Percentiles rank a stretch among this genome's conserved stretches.
Conservation (phyloP, 2,329 filamentous ascomycete genomes). For the Colletotrichum costaricense region DNA sequence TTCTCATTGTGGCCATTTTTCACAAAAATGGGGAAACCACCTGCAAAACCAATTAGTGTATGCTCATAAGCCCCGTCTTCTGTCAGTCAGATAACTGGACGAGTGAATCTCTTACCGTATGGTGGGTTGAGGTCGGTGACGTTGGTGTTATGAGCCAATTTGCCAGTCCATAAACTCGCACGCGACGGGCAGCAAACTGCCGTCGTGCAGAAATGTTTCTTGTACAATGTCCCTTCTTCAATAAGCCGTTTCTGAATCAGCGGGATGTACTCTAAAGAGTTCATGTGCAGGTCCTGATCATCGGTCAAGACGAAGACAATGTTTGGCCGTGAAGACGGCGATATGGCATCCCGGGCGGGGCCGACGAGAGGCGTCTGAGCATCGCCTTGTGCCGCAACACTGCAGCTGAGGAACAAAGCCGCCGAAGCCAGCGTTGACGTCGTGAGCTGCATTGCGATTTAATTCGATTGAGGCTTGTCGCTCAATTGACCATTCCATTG, state of each 20-base stretch:
- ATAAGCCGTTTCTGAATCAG: conserved; percentile 64
- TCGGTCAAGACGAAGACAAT: conserved; percentile 75
- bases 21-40: conserved; percentile 62
- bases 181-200: conserved; percentile 74
- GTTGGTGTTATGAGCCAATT: conserved; percentile 73
- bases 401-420: conserved; percentile 1
- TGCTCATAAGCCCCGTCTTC: rapidly evolving
- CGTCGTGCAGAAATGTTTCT: conserved; percentile 73
- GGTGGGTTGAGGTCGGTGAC: conserved; percentile 65
- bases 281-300: conserved; percentile 72
- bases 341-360: neutral
- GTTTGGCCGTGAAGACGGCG: conserved; percentile 54
- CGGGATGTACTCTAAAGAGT: conserved; percentile 70
- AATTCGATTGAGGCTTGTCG: neutral
- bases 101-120: conserved; percentile 61
- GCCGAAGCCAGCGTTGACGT: neutral
- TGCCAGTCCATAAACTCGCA: conserved; percentile 70
- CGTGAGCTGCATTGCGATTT: conserved; percentile 1
- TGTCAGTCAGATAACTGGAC: too few species aligned
- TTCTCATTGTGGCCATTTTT: conserved; percentile 60
- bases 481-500: neutral
- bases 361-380: conserved; percentile 23
- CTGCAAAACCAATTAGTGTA: conserved; percentile 39
- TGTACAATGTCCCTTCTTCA: conserved; percentile 67
- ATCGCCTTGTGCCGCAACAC: neutral